A percentile compares a stretch with the other conserved stretches of the same genome.
Evolutionary conservation across 164 flowering plant genomes (phyloP).

Genomic region (Piper betle): DNA sequence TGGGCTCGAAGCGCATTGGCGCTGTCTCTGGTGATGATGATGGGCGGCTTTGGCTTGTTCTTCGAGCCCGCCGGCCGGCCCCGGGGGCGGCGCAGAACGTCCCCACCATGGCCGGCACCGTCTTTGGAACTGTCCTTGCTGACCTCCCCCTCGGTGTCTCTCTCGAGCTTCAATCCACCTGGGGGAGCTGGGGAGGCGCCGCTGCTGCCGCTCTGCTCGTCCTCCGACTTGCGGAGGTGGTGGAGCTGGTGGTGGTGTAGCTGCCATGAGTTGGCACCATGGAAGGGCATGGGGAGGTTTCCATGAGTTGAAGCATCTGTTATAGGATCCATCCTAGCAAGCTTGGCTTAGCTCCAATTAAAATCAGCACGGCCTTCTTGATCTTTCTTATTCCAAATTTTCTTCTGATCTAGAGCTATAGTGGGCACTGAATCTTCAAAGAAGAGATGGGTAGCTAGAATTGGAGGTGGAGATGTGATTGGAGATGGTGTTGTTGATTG

Average conservation of each 20-base stretch:
- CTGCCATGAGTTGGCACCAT: not conserved
- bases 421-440: constrained; percentile 35
- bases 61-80: constrained; percentile 88
- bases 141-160: constrained; percentile 5
- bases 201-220: constrained; percentile 1
- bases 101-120: constrained; percentile 28
- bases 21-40: constrained; percentile 79
- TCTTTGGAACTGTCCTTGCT: constrained; percentile 17
- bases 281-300: not conserved
- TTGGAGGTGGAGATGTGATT: constrained; percentile 32
- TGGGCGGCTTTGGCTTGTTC: constrained; percentile 90
- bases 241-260: too few relatives aligned
- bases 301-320: not conserved
- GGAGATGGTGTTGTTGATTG: constrained; percentile 58
- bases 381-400: constrained; percentile 19
- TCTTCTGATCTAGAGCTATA: constrained; percentile 45
- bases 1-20: constrained; percentile 84
- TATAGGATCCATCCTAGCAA: not conserved
- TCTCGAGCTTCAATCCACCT: not conserved
- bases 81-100: constrained; percentile 46
- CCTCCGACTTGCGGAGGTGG: not conserved
- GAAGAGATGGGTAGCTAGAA: constrained; percentile 21
- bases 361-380: too few relatives aligned
- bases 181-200: not conserved
- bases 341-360: not conserved